These are phyloP conservation scores for Fusarium sp. DNA, from an alignment of 2,329 filamentous ascomycete genomes.

Conservation along the genomic window DNA sequence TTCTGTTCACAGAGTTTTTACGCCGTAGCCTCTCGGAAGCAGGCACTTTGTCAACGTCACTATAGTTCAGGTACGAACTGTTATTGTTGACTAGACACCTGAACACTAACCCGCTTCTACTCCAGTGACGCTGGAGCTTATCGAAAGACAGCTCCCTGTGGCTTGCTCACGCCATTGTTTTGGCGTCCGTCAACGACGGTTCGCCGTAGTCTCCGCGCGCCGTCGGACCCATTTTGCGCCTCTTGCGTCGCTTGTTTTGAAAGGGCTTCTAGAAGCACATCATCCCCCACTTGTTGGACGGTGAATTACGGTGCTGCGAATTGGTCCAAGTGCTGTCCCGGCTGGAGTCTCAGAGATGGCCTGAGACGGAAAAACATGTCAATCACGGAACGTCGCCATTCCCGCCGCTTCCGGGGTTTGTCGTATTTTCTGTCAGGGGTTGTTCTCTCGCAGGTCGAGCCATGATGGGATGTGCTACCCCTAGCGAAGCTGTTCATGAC, in stretches of 20 bases:
- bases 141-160: slow-evolving; percentile 7
- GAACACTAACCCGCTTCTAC: neutral
- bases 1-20: neutral
- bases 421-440: slow-evolving; percentile 9
- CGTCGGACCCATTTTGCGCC: slow-evolving; percentile 3
- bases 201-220: neutral
- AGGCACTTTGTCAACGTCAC: neutral
- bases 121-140: neutral
- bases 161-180: slow-evolving; percentile 23
- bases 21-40: neutral
- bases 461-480: slow-evolving; percentile 7
- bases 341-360: neutral
- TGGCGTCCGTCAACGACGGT: slow-evolving; percentile 1
- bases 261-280: neutral
- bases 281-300: neutral
- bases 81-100: neutral
- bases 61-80: neutral
- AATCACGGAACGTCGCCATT: slow-evolving; percentile 4
- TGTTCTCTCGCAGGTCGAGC: neutral
- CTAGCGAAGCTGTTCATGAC: slow-evolving; percentile 18
- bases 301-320: neutral
- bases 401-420: slow-evolving; percentile 5
- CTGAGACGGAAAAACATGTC: slow-evolving; percentile 5
- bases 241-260: slow-evolving; percentile 8
- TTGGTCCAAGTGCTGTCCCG: neutral